Base-by-base conservation (phyloP, 2,329 filamentous ascomycete genomes). In the Niveomyces coronatus region DNA sequence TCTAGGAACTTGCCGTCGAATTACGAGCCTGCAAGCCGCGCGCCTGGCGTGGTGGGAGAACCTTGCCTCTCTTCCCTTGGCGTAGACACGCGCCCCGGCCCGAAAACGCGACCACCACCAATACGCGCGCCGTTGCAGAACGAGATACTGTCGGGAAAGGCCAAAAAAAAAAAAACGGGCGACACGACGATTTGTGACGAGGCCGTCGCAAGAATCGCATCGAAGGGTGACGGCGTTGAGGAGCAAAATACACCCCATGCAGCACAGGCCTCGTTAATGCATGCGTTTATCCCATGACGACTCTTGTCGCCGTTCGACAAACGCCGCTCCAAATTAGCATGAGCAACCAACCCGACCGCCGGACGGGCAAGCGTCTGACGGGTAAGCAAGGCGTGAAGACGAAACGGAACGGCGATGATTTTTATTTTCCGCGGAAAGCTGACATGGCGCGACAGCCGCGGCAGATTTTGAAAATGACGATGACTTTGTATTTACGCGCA, bases 401-500 rank as follows among this genome's bases (percentile, higher is more conserved):
- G 22, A 33, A 15, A 24, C 26, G 29, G 33, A 45, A 37, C 24
- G 23, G 27, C n/a, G 26, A 14, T n/a, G n/a, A n/a, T n/a, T n/a
- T n/a, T n/a, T n/a, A n/a, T n/a, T n/a, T n/a, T n/a, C n/a, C n/a
- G n/a, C n/a, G 9, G 9, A 16, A 14, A 43, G 35, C 48, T 52
- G 43, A 52, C 40, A 16, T 11, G 16, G 17, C 9, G 11, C n/a
- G 3, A 27, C 45, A 64, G 64, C 62, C 45, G 53, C 53, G 44
- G 50, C 52, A 31, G 57, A 62, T 36, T 80, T 85, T 50, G 82
- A 88, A 57, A 74, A 82, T 51, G 79, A 84, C 63, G 83, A 82
- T 50, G 84, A 84, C 45, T 88, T 88, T 50, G 67, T 76, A 41
- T 88, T 87, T 55, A 76, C 79, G 45, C 74, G 82, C 48, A 77